Base-by-base conservation (phyloP, 2,329 filamentous ascomycete species). In the Nemania sp. region DNA sequence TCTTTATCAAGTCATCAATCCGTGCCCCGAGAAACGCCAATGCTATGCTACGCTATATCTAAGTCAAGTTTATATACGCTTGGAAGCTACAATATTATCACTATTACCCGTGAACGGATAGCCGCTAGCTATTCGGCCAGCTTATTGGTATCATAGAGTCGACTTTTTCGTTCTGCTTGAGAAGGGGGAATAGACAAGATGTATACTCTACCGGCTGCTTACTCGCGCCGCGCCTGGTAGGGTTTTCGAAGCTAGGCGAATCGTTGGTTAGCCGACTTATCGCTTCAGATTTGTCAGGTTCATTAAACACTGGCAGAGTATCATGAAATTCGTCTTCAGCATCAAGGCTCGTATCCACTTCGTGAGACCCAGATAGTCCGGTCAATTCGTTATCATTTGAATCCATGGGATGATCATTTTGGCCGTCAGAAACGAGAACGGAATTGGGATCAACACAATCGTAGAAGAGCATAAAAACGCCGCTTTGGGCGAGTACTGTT, bases 401-500 rank as follows among this genome's bases (percentile, higher is more conserved):
- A 27, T 13, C 53, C 22, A n/a, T 35, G 22, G 13, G n/a, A 10
- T 51, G 20, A 11, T n/a, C 26, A 20, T 59, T 51, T 52, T 41
- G 55, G n/a, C 3, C 18, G 6, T 64, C 57, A 10, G 66, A 45
- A 22, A 66, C 27, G 10, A 85, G 77, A 22, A 90, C 77, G 29
- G 83, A 82, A 43, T 78, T 81, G 0, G 84, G 79, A 65, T 91
- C 89, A 26, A 92, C 82, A 54, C 88, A 88, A 77, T 99, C 95
- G 78, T 98, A 99, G 79, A 98, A 98, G 0, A 98, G 86, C 95
- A 99, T 98, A 77, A 98, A 98, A 0, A 94, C 95, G 1, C 93
- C 93, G 0, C 90, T 90, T 73, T 97, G 91, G 1, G 85, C 86
- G 58, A 96, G 82, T 0, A 97, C 92, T 29, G 87, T 86, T 11